A percentile compares a stretch with the other conserved stretches of the same genome.
phyloP scores from a whole-genome alignment of 2,329 filamentous ascomycete species.

The Aspergillus melleus region DNA sequence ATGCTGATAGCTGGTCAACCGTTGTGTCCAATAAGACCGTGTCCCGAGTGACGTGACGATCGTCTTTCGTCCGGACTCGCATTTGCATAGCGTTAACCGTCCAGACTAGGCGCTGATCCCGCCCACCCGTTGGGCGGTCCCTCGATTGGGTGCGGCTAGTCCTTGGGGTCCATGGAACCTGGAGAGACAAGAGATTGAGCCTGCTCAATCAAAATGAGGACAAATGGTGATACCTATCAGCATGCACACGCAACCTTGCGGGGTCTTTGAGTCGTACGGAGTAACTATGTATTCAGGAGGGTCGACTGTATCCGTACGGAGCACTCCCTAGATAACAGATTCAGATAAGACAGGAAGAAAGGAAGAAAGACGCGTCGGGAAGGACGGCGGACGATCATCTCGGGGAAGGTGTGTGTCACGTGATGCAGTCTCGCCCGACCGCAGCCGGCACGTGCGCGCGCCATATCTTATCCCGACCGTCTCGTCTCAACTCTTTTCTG shows the following conservation, averaged over 20 bases:
- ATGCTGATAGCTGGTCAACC: background rate
- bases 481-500: background rate
- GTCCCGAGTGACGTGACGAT: conserved; percentile 8
- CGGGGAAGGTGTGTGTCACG: background rate
- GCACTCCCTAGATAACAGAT: no score
- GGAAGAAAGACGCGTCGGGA: background rate
- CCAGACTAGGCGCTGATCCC: conserved; percentile 6
- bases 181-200: background rate
- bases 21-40: background rate
- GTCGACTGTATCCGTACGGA: no score
- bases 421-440: background rate
- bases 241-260: background rate
- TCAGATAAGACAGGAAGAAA: no score
- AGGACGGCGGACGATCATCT: background rate
- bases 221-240: background rate
- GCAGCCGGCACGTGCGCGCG: background rate
- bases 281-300: background rate
- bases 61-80: background rate
- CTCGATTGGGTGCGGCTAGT: background rate
- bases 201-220: background rate
- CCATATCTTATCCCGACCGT: background rate
- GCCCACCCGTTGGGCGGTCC: background rate
- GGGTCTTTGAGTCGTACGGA: background rate
- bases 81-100: background rate
- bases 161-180: no score